These are phyloP conservation scores for Aureobasidium namibiae DNA, from an alignment of 2,329 filamentous ascomycete species.

Conservation along the genomic window DNA sequence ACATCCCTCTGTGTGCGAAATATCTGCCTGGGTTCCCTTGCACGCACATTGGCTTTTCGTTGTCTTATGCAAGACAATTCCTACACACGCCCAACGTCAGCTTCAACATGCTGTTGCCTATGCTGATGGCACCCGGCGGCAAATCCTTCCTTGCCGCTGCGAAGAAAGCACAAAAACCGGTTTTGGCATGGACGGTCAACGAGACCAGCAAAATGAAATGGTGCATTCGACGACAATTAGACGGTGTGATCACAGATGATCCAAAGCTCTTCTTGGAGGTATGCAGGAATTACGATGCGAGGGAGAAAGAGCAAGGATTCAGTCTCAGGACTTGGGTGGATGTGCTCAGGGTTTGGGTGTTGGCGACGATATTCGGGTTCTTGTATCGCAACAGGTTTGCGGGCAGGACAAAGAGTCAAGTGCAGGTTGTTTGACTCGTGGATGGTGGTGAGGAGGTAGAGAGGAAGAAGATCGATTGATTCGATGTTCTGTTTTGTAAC, in stretches of 20 bases:
- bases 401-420: conserved; percentile 4
- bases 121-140: conserved; percentile 62
- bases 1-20: conserved; percentile 54
- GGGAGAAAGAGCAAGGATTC: conserved; percentile 22
- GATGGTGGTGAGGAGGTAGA: too few relatives aligned
- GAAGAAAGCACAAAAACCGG: conserved; percentile 42
- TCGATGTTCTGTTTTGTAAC: too few relatives aligned
- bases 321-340: conserved; percentile 17
- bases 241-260: conserved; percentile 83
- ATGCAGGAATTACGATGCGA: conserved; percentile 38
- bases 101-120: conserved; percentile 68
- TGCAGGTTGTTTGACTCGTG: conserved; percentile 4
- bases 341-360: conserved; percentile 14
- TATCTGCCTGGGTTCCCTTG: conserved; percentile 57
- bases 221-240: conserved; percentile 57
- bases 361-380: conserved; percentile 12
- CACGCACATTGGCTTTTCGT: conserved; percentile 61
- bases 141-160: conserved; percentile 49
- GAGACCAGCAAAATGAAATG: conserved; percentile 71
- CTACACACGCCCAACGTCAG: conserved; percentile 58
- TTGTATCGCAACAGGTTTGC: conserved; percentile 13
- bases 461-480: too few relatives aligned
- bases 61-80: conserved; percentile 62
- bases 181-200: conserved; percentile 87
- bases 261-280: conserved; percentile 60